A percentile compares a stretch with the other conserved stretches of the same genome.
phyloP scores from a whole-genome alignment of 2,329 filamentous ascomycete genomes.

The Cadophora sp. region DNA sequence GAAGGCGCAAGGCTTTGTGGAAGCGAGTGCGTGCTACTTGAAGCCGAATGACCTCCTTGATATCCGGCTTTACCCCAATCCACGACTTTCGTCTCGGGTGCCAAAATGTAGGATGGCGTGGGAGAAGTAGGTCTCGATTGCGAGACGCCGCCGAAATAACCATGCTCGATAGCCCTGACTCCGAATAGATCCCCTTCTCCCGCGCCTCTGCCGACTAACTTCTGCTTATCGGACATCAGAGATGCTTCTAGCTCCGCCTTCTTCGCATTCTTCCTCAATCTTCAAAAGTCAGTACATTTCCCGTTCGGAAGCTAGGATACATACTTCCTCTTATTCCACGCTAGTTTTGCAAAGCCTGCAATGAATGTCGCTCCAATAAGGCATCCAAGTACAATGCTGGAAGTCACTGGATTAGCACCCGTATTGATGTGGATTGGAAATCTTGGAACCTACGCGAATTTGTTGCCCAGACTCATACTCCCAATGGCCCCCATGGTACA shows the following conservation, averaged over 20 bases:
- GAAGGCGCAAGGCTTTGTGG: slow-evolving; percentile 19
- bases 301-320: not conserved
- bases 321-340: slow-evolving; percentile 38
- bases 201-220: slow-evolving; percentile 29
- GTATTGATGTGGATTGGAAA: not conserved
- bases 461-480: slow-evolving; percentile 20
- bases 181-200: slow-evolving; percentile 39
- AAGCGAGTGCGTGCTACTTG: slow-evolving; percentile 25
- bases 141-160: slow-evolving; percentile 37
- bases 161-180: slow-evolving; percentile 37
- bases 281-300: slow-evolving; percentile 20
- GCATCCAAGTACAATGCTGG: slow-evolving; percentile 34
- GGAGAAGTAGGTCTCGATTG: slow-evolving; percentile 38
- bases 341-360: slow-evolving; percentile 36
- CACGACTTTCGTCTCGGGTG: slow-evolving; percentile 24
- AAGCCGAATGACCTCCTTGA: slow-evolving; percentile 11
- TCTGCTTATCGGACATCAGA: slow-evolving; percentile 30
- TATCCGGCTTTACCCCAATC: slow-evolving; percentile 28
- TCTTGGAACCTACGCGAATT: slow-evolving; percentile 30
- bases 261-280: slow-evolving; percentile 31
- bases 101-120: slow-evolving; percentile 29
- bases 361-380: slow-evolving; percentile 32
- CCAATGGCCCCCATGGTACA: slow-evolving; percentile 35
- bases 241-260: slow-evolving; percentile 31
- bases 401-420: not conserved